Percentiles rank a stretch among this genome's conserved stretches.
Evolutionary conservation across 306 rosid genomes (phyloP).

Genomic region (Castanospermum australe): DNA sequence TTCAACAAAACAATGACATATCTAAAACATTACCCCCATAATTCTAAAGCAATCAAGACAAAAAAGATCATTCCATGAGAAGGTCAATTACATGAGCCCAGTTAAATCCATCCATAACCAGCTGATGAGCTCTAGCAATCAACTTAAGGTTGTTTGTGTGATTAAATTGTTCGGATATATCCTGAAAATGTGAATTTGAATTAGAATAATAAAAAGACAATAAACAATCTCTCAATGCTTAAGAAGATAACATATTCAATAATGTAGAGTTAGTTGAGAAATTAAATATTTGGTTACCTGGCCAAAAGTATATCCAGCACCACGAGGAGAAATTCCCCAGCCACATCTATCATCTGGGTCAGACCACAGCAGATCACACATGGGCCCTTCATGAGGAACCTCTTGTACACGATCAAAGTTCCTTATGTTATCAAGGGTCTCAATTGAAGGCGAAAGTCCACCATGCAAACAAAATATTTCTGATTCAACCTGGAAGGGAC

Average conservation of each 20-base stretch:
- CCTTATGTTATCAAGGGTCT: constrained; percentile 74
- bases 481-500: constrained; percentile 62
- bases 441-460: constrained; percentile 82
- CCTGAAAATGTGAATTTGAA: constrained; percentile 42
- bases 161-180: constrained; percentile 83
- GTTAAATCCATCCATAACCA: constrained; percentile 89
- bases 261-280: not conserved
- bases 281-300: constrained; percentile 44
- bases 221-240: not conserved
- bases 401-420: constrained; percentile 88
- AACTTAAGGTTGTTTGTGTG: constrained; percentile 70
- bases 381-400: constrained; percentile 90
- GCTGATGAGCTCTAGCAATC: constrained; percentile 89
- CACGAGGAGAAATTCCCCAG: constrained; percentile 93
- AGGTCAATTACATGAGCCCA: constrained; percentile 74
- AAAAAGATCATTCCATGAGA: not conserved
- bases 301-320: constrained; percentile 88
- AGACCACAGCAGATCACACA: constrained; percentile 89
- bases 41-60: constrained; percentile 10
- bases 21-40: not conserved
- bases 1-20: constrained; percentile 28
- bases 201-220: not conserved
- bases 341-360: constrained; percentile 92
- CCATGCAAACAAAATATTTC: constrained; percentile 90
- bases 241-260: not conserved